Evolutionary conservation across 306 rosid genomes (phyloP).

Genomic region (Casuarina glauca): DNA sequence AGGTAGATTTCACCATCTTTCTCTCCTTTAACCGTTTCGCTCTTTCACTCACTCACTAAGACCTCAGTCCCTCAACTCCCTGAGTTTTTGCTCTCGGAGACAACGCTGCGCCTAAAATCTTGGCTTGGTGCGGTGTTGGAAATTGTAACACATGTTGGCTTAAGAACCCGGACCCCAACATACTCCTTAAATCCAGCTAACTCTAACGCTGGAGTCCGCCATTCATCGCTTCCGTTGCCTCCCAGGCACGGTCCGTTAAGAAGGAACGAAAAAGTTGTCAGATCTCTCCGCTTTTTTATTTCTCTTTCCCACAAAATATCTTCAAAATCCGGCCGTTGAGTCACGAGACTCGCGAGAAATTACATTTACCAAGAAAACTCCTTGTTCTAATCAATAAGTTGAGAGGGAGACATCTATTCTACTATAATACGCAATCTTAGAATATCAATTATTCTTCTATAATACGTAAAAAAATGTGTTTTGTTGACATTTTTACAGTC

Average conservation of each 20-base stretch:
- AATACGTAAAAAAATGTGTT: too few species aligned
- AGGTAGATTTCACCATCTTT: constrained; percentile 64
- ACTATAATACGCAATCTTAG: too few species aligned
- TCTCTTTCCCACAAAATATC: neutral
- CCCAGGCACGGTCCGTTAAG: constrained; percentile 21
- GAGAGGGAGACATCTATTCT: too few species aligned
- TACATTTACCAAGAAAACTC: neutral
- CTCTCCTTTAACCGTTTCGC: constrained; percentile 13
- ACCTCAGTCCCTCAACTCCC: constrained; percentile 18
- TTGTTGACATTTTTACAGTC: too few species aligned
- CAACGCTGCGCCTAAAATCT: constrained; percentile 32
- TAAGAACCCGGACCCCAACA: constrained; percentile 62
- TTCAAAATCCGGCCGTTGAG: neutral
- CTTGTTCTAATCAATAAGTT: neutral
- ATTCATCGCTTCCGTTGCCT: constrained; percentile 36
- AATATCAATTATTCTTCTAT: too few species aligned
- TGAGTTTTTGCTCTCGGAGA: constrained; percentile 13
- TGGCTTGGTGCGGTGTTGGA: constrained; percentile 49
- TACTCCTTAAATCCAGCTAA: constrained; percentile 47
- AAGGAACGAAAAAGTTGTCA: constrained; percentile 37
- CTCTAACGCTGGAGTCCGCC: constrained; percentile 49
- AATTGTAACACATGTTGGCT: constrained; percentile 38
- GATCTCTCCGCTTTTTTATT: constrained; percentile 17
- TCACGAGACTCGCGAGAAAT: constrained; percentile 23
- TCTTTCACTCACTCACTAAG: constrained; percentile 15